A percentile compares a stretch with the other conserved stretches of the same genome.
Conservation (phyloP, 371 early-diverging fungal genomes). For the Apophysomyces ossiformis region DNA sequence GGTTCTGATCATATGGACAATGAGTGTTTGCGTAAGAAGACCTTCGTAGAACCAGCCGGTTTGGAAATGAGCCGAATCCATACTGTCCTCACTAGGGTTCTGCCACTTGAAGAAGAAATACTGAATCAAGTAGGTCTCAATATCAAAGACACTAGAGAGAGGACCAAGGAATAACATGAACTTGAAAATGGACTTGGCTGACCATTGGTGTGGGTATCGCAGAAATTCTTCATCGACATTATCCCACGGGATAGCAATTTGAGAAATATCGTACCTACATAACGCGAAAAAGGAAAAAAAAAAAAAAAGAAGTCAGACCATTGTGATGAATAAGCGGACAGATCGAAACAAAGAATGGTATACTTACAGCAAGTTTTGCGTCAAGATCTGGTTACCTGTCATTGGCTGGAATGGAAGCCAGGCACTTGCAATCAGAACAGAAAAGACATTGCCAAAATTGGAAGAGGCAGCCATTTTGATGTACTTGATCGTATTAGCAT, state of each 20-base stretch:
- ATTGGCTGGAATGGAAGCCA: slow-evolving; percentile 54
- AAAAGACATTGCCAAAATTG: slow-evolving; percentile 52
- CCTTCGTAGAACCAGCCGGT: slow-evolving; percentile 45
- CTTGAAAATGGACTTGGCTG: slow-evolving; percentile 32
- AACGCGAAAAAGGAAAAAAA: not conserved
- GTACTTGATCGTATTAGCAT: slow-evolving; percentile 28
- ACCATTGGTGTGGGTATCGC: slow-evolving; percentile 40
- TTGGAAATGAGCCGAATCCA: slow-evolving; percentile 25
- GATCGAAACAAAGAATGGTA: not conserved
- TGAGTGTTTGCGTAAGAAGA: slow-evolving; percentile 37
- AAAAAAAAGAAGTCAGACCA: too few relatives aligned
- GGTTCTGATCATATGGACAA: slow-evolving; percentile 48
- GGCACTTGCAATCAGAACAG: slow-evolving; percentile 40
- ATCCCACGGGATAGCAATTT: slow-evolving; percentile 49
- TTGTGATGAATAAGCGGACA: too few relatives aligned
- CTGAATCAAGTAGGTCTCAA: slow-evolving; percentile 37
- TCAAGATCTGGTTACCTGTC: slow-evolving; percentile 38
- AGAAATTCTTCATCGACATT: slow-evolving; percentile 44
- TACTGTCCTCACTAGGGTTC: slow-evolving; percentile 17
- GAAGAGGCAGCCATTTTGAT: slow-evolving; percentile 49
- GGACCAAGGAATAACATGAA: slow-evolving; percentile 53
- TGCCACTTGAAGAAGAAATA: slow-evolving; percentile 38
- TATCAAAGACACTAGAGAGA: slow-evolving; percentile 42
- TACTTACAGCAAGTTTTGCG: slow-evolving; percentile 49
- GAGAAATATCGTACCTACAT: slow-evolving; percentile 18